Conservation (phyloP, 352 stramenopile species). For the Pythium dissimile region DNA sequence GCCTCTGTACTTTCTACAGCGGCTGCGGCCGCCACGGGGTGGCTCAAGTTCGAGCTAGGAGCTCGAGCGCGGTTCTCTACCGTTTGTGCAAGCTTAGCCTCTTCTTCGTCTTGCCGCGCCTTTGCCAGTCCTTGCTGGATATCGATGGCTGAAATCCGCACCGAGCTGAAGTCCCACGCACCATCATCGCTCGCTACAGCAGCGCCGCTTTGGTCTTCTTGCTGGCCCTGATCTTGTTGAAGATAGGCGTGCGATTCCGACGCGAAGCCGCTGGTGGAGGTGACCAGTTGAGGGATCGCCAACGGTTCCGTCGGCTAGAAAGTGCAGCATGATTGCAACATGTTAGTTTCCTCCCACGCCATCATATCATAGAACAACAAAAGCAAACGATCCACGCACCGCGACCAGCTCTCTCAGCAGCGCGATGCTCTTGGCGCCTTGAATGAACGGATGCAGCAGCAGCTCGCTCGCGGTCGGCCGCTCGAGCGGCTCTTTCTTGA, state of each 20-base stretch:
- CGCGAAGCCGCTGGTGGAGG: slow-evolving; percentile 13
- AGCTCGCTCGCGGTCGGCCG: slow-evolving; percentile 83
- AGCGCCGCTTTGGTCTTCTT: neutral
- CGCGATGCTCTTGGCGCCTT: slow-evolving; percentile 59
- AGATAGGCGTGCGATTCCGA: slow-evolving; percentile 21
- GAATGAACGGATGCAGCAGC: slow-evolving; percentile 85
- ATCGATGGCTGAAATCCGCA: slow-evolving; percentile 38
- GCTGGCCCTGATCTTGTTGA: too few relatives aligned
- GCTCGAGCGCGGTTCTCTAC: too few relatives aligned
- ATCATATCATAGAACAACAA: too few relatives aligned
- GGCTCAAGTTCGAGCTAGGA: too few relatives aligned
- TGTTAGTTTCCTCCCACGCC: slow-evolving; percentile 1
- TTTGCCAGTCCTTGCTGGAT: slow-evolving; percentile 15
- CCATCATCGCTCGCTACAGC: slow-evolving; percentile 28
- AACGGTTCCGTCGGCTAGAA: neutral
- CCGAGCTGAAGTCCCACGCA: slow-evolving; percentile 78
- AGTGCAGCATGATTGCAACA: too few relatives aligned
- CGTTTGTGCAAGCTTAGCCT: too few relatives aligned
- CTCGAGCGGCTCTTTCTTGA: slow-evolving; percentile 85
- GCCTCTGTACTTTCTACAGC: neutral
- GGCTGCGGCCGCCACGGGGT: too few relatives aligned
- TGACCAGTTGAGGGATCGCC: neutral
- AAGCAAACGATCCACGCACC: slow-evolving; percentile 2
- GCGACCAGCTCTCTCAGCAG: slow-evolving; percentile 71
- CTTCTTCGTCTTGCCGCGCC: slow-evolving; percentile 9